Evolutionary conservation across 441 rosid species (phyloP).

Genomic region (Bocquillonia castaneifolia): DNA sequence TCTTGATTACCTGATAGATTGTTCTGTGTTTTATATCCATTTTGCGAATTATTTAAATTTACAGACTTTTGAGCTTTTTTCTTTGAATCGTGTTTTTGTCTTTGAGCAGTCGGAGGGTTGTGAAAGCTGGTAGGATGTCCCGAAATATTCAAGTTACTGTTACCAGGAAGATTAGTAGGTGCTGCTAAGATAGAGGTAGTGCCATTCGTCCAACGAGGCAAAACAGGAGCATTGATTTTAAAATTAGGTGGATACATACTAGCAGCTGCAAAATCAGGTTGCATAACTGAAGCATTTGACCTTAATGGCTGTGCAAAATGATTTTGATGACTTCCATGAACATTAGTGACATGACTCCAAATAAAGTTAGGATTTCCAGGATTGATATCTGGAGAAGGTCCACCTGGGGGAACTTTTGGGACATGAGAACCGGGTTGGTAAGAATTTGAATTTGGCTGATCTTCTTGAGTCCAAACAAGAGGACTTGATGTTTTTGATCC

Average conservation of each 20-base stretch:
- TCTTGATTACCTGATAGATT: constrained; percentile 16
- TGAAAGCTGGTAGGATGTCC: constrained; percentile 22
- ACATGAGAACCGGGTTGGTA: constrained; percentile 23
- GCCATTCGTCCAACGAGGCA: constrained; percentile 5
- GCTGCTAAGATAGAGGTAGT: constrained; percentile 4
- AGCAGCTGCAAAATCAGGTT: constrained; percentile 13
- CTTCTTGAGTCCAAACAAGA: constrained; percentile 24
- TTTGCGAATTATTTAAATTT: constrained; percentile 17
- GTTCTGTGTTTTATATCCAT: constrained; percentile 22
- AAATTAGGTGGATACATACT: constrained; percentile 14
- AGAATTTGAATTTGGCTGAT: constrained; percentile 21
- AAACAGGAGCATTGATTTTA: constrained; percentile 6
- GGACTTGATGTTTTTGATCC: constrained; percentile 17
- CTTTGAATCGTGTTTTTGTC: constrained; percentile 23
- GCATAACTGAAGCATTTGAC: constrained; percentile 26
- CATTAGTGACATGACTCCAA: constrained; percentile 24
- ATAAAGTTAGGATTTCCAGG: constrained; percentile 23
- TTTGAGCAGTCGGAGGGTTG: constrained; percentile 24
- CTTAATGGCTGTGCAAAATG: constrained; percentile 22
- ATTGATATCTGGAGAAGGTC: constrained; percentile 23
- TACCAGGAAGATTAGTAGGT: constrained; percentile 21
- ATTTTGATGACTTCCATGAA: constrained; percentile 22
- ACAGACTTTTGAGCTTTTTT: constrained; percentile 18
- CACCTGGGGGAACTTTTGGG: constrained; percentile 21
- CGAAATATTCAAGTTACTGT: constrained; percentile 22